Evolutionary conservation across 495 filamentous ascomycete species (phyloP), one percentile per base, ranked within the genome.

Genomic region (Poronia punctata): DNA sequence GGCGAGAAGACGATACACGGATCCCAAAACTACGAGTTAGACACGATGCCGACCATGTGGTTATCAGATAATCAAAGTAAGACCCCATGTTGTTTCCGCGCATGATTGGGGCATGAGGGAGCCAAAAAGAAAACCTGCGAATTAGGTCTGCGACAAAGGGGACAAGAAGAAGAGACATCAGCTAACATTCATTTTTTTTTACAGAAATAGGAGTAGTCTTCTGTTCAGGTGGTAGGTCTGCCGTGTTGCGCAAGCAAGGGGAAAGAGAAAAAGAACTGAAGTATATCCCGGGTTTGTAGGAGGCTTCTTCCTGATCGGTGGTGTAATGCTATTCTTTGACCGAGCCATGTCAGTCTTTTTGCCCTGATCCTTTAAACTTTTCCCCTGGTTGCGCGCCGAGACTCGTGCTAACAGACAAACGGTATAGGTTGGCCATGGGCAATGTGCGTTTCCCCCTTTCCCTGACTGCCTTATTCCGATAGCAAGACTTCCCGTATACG

Each of bases 311-410:
- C 76, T 98, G 32, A 70, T 95, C 56, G 86, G 87, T 44, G 92
- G 92, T 36, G 84, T 97, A 4, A 62, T 97, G 48, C 78, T 98
- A 67, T 96, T 98, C 70, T 98, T 97, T 62, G 92, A 98, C 65
- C 80, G 93, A 43, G 86, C 92, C 50, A 84, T 97, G 88, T 67
- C 77, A 70, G 75, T 78, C 49, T 83, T 82, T 76, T 78, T 76
- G 53, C 84, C 83, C 57, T 72, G n/a, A 78, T 67, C 24, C 47
- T 43, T 25, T n/a, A n/a, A n/a, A n/a, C 29, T 42, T 23, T 35
- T 17, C 32, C 36, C 20, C 6, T 31, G 25, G 14, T 18, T 45
- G 10, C 16, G 28, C 32, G 4, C 21, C 38, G 33, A 16, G 14
- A 42, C 32, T 21, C 30, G 33, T 45, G 38, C 32, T 18, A 15